Evolutionary conservation across 2,329 filamentous ascomycete genomes (phyloP).

Genomic region (Chaetomium sp.): DNA sequence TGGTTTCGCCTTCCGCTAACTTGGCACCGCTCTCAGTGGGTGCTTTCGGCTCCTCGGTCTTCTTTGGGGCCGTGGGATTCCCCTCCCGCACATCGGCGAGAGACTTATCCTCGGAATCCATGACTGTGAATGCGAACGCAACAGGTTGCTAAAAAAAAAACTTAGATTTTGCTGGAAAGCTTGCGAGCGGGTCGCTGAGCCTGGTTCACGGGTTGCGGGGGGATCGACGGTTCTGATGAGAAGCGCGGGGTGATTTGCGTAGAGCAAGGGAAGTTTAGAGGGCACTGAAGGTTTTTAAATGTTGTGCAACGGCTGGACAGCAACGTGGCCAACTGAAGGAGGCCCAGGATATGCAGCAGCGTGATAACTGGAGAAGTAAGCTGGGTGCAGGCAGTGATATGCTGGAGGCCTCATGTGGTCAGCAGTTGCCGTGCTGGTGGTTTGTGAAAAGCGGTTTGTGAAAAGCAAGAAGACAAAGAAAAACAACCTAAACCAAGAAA

Average conservation of each 20-base stretch:
- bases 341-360: constrained; percentile 6
- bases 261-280: neutral
- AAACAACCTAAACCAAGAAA: too few species aligned
- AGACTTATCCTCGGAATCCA: constrained; percentile 35
- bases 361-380: constrained; percentile 3
- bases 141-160: neutral
- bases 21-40: constrained; percentile 31
- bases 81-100: constrained; percentile 33
- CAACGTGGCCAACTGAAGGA: constrained; percentile 22
- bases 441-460: neutral
- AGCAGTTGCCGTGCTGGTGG: constrained; percentile 1
- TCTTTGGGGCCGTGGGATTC: constrained; percentile 28
- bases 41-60: constrained; percentile 34
- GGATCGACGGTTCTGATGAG: neutral
- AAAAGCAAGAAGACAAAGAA: neutral
- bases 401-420: constrained; percentile 18
- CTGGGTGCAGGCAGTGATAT: constrained; percentile 6
- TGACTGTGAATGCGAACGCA: constrained; percentile 13
- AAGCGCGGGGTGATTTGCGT: neutral
- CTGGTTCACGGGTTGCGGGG: neutral
- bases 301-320: constrained; percentile 18
- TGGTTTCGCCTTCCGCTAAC: constrained; percentile 33
- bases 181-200: constrained; percentile 4
- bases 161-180: neutral
- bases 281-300: neutral